These are phyloP conservation scores for Micractinium sp. DNA, from an alignment of 139 green algal species.

Conservation along the genomic window DNA sequence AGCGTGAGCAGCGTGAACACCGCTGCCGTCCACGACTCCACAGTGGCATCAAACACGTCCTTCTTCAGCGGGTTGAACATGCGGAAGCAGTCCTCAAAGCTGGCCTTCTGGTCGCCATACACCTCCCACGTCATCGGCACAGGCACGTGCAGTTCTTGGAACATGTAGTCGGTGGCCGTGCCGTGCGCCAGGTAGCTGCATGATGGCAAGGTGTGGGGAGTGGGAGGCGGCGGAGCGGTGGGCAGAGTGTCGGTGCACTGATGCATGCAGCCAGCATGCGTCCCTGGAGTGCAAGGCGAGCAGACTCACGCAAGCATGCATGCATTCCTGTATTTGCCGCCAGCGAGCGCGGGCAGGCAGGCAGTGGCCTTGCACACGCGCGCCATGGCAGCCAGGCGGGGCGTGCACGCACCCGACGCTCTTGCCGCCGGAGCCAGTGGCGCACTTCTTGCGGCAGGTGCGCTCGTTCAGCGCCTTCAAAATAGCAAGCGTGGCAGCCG, in stretches of 20 bases:
- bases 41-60: slow-evolving; percentile 51
- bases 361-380: no score
- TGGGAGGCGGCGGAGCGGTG: background rate
- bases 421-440: slow-evolving; percentile 88
- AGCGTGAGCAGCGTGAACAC: slow-evolving; percentile 72
- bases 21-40: slow-evolving; percentile 66
- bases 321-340: background rate
- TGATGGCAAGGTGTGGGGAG: background rate
- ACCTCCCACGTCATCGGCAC: slow-evolving; percentile 97
- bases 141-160: slow-evolving; percentile 73
- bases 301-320: background rate
- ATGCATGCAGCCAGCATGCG: background rate
- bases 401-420: slow-evolving; percentile 78
- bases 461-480: slow-evolving; percentile 76
- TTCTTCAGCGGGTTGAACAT: slow-evolving; percentile 95
- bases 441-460: slow-evolving; percentile 70
- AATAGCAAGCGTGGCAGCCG: slow-evolving; percentile 64
- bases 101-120: slow-evolving; percentile 80
- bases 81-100: slow-evolving; percentile 92
- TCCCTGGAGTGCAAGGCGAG: background rate
- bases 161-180: slow-evolving; percentile 97
- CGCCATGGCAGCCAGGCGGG: background rate
- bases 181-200: slow-evolving; percentile 85
- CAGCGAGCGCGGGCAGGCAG: background rate
- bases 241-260: background rate